Conservation (phyloP, 306 rosid genomes). For the Gynostemma pentaphyllum region DNA sequence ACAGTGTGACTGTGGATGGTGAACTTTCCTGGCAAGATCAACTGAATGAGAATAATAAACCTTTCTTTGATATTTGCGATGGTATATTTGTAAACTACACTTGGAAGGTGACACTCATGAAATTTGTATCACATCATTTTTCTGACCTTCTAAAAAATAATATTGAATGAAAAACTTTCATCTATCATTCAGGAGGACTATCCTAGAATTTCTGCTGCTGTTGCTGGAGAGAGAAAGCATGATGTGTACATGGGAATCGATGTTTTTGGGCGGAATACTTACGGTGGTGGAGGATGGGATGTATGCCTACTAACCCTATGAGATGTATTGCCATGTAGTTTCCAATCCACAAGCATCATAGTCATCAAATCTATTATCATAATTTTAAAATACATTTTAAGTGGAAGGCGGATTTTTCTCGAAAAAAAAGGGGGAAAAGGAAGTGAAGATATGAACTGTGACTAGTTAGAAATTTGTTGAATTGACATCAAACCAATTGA, state of each 20-base stretch:
- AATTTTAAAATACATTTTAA: no score
- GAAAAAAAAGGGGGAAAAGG: no score
- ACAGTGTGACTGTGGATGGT: constrained; percentile 69
- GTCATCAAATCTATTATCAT: no score
- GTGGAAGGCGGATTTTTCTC: no score
- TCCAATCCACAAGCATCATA: not conserved
- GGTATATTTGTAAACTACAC: constrained; percentile 79
- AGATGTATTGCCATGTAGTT: not conserved
- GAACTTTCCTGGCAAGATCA: constrained; percentile 58
- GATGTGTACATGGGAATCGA: constrained; percentile 95
- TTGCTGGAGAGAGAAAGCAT: constrained; percentile 71
- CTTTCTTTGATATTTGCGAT: constrained; percentile 80
- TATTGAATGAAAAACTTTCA: not conserved
- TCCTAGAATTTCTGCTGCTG: constrained; percentile 57
- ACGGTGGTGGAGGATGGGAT: constrained; percentile 91
- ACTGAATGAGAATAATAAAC: constrained; percentile 54
- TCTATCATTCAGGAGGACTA: constrained; percentile 36
- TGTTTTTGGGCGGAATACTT: constrained; percentile 81
- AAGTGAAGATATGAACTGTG: not conserved
- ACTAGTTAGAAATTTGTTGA: not conserved
- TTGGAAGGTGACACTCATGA: constrained; percentile 49
- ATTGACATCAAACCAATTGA: not conserved
- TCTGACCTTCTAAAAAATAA: not conserved
- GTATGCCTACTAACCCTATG: constrained; percentile 30
- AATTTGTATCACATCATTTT: not conserved